Evolutionary conservation across 148 eudicot species (phyloP), one percentile per base, ranked within the genome.

Genomic region (Euryodendron excelsum): DNA sequence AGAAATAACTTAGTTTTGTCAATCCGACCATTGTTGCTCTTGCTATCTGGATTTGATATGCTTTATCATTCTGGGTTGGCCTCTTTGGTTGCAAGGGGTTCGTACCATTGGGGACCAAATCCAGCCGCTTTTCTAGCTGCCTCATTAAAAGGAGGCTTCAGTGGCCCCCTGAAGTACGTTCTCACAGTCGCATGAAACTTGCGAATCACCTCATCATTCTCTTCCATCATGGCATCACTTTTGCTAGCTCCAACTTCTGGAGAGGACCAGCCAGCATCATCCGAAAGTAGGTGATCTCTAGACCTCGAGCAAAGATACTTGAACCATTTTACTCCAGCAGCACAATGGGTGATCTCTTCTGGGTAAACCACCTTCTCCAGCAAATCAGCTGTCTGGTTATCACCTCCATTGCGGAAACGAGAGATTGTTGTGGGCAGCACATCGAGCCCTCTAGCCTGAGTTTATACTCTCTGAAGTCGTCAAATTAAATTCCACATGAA

Each of bases 371-470:
- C 90, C 0, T 74, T 88, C 80, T 96, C 99, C 4, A 96, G 83
- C 72, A 96, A 81, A 76, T 90, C 91, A 65, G 98, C 98, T 55
- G 98, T 96, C 84, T 90, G 83, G 52, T 86, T 83, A 78, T 96
- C 99, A 68, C 94, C 96, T 64, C 99, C 98, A 31, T 82, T 90
- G 44, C 97, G 90, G 78, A 96, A 93, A 76, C 98, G 99, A 23
- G 89, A 77, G 52, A 96, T 89, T 4, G 98, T 96, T 53, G 99
- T 96, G 48, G 99, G 98, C 72, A 96, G 52, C 83, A 96, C 99
- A 82, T 96, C 99, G 45, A 96, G 95, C 70, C 99, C 98, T 84
- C 99, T 90, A 63, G 99, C 99, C 98, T 96, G 88, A 33, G 74
- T 55, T 81, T 28, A 61, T 4, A 69, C 66, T 64, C 69, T 34